Evolutionary conservation across 1,284 basidiomycete species (phyloP).

Genomic region (Cutaneotrichosporon curvatum): DNA sequence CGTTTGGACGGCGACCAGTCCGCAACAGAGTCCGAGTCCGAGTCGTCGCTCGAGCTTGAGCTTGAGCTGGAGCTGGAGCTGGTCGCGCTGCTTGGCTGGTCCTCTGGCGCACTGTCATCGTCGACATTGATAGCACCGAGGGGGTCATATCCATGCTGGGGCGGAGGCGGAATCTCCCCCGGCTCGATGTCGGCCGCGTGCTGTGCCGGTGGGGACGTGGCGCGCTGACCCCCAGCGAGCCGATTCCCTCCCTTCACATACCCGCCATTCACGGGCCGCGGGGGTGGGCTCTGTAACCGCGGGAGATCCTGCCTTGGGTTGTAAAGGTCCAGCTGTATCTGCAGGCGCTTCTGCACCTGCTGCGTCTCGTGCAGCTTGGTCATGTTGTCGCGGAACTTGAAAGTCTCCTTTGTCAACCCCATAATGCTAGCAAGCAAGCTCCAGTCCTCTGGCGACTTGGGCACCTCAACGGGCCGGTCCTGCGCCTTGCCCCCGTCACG

Average conservation of each 20-base stretch:
- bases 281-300: background rate
- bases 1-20: background rate
- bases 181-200: background rate
- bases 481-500: constrained; percentile 64
- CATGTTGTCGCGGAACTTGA: constrained; percentile 23
- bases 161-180: background rate
- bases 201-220: background rate
- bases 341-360: background rate
- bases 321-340: constrained; percentile 1
- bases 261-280: background rate
- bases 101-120: constrained; percentile 2
- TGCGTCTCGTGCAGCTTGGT: background rate
- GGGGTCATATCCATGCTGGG: background rate
- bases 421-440: constrained; percentile 74
- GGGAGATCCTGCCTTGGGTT: background rate
- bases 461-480: constrained; percentile 67
- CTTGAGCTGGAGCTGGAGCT: background rate
- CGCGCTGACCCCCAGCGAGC: background rate
- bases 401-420: constrained; percentile 73
- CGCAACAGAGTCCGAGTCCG: background rate
- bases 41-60: background rate
- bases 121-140: constrained; percentile 9
- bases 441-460: constrained; percentile 69
- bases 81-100: background rate
- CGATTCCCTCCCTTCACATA: background rate